phyloP scores from a whole-genome alignment of 331 rosid species.

The Spiraea crenata region DNA sequence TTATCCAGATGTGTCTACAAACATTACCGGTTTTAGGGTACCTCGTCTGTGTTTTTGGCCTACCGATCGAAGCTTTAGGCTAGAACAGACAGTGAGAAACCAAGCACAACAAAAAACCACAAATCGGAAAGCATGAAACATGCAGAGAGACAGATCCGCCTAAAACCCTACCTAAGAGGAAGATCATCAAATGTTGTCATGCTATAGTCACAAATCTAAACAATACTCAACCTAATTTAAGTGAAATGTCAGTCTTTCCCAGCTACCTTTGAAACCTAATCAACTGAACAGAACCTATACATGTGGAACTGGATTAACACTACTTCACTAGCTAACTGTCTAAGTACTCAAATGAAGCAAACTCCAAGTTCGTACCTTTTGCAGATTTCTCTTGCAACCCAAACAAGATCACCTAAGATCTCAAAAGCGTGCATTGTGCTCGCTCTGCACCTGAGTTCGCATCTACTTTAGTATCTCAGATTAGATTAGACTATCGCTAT shows the following conservation, averaged over 20 bases:
- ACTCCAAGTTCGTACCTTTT: not conserved
- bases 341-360: not conserved
- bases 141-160: not conserved
- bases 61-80: not conserved
- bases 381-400: not conserved
- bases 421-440: not conserved
- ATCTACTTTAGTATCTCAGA: too few relatives aligned
- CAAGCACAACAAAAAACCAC: not conserved
- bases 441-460: too few relatives aligned
- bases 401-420: not conserved
- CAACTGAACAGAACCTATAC: not conserved
- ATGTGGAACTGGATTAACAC: too few relatives aligned
- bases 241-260: not conserved
- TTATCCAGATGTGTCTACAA: too few relatives aligned
- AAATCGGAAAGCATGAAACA: too few relatives aligned
- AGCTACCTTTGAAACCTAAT: not conserved
- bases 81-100: not conserved
- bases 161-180: not conserved
- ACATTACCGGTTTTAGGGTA: too few relatives aligned
- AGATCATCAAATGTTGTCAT: not conserved
- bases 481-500: too few relatives aligned
- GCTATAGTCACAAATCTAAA: too few relatives aligned
- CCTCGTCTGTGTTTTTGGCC: not conserved
- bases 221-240: not conserved
- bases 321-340: too few relatives aligned